Conservation (phyloP, 1,284 basidiomycete genomes). For the Amylostereum areolatum region DNA sequence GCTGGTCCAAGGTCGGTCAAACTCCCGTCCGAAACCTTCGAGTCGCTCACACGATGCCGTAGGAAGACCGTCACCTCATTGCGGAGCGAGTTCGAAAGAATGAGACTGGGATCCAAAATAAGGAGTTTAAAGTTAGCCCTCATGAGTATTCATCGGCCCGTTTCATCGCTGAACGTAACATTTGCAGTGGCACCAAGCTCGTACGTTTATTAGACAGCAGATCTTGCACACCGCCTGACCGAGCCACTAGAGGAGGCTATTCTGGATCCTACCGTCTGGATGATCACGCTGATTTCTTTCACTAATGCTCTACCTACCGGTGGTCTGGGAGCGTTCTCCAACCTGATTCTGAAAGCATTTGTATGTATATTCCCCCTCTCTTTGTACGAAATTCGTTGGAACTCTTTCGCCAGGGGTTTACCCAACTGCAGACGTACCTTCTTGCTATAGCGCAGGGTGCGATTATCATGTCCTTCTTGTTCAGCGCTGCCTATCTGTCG, state of each 20-base stretch:
- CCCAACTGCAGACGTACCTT: constrained; percentile 42
- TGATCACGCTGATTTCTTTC: constrained; percentile 38
- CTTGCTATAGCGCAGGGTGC: constrained; percentile 46
- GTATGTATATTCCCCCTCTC: constrained; percentile 17
- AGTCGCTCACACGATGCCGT: too few relatives aligned
- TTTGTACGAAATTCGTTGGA: not conserved
- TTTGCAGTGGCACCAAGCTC: constrained; percentile 29
- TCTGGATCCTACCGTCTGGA: constrained; percentile 41
- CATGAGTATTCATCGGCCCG: not conserved
- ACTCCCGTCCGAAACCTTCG: too few relatives aligned
- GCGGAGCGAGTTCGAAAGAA: constrained; percentile 51
- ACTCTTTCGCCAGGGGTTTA: constrained; percentile 32
- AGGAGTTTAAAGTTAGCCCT: constrained; percentile 38
- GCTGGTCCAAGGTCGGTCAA: constrained; percentile 29
- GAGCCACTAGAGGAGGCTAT: constrained; percentile 34
- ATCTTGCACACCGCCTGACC: not conserved
- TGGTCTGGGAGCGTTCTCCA: constrained; percentile 46
- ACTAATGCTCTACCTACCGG: constrained; percentile 50
- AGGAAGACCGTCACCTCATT: constrained; percentile 43
- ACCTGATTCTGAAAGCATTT: constrained; percentile 44
- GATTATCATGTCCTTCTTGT: constrained; percentile 43
- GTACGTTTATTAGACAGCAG: constrained; percentile 13
- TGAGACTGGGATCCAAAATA: constrained; percentile 50
- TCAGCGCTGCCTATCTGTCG: constrained; percentile 39
- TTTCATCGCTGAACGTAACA: not conserved